These are phyloP conservation scores for barley (Hordeum vulgare) DNA, from an alignment of 176 grass and related monocot genomes.

Conservation along the genomic window DNA sequence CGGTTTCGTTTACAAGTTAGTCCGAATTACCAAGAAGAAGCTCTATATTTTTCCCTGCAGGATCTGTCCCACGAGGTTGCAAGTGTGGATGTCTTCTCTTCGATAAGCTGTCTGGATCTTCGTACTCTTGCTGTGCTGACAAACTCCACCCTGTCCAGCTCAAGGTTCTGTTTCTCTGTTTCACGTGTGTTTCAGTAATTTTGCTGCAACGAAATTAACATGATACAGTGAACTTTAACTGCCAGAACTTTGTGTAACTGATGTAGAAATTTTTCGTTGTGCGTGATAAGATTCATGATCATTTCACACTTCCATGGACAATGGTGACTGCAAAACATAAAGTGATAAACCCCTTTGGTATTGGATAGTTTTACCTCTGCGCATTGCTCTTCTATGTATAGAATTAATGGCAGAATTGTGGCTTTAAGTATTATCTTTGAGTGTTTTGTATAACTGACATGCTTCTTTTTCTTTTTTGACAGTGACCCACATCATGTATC, in stretches of 20 bases:
- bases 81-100: constrained; percentile 61
- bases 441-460: not conserved
- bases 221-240: not conserved
- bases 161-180: constrained; percentile 43
- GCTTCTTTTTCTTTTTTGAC: constrained; percentile 31
- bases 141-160: constrained; percentile 73
- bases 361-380: not conserved
- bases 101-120: constrained; percentile 70
- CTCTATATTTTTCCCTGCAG: not conserved
- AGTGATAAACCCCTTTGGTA: not conserved
- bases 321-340: not conserved
- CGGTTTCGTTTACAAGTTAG: not conserved
- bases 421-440: not conserved
- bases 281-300: not conserved
- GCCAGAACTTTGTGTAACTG: not conserved
- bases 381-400: not conserved
- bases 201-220: not conserved
- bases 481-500: constrained; percentile 63
- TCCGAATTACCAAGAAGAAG: not conserved
- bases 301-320: not conserved
- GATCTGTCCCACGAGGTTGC: constrained; percentile 2
- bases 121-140: constrained; percentile 53
- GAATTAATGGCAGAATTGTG: not conserved
- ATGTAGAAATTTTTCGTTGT: not conserved
- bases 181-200: not conserved